Evolutionary conservation across 495 filamentous ascomycete species (phyloP).

Genomic region (Glonium stellatum): DNA sequence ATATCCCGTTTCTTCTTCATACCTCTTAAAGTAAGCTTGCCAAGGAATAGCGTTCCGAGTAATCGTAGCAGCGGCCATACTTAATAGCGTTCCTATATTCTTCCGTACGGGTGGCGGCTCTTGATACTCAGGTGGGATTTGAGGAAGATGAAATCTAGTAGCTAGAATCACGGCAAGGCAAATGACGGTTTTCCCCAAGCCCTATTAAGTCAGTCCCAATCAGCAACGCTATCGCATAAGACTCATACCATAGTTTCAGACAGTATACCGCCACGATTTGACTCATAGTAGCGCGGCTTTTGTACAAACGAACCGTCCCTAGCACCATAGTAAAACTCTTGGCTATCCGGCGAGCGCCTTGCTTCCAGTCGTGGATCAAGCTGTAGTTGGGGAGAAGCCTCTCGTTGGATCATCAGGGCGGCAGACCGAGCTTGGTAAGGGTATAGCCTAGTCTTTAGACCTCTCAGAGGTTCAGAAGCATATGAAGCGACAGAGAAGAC

Average conservation of each 20-base stretch:
- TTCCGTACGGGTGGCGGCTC: slow-evolving; percentile 30
- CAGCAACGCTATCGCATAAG: not conserved
- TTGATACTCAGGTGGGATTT: slow-evolving; percentile 56
- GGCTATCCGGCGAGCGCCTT: slow-evolving; percentile 51
- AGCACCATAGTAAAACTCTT: slow-evolving; percentile 65
- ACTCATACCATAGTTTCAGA: slow-evolving; percentile 61
- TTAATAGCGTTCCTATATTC: slow-evolving; percentile 45
- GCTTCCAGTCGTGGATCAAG: slow-evolving; percentile 67
- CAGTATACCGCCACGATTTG: slow-evolving; percentile 68
- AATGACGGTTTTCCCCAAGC: slow-evolving; percentile 82
- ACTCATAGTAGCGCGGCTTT: slow-evolving; percentile 64
- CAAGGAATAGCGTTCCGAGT: slow-evolving; percentile 62
- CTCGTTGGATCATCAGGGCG: slow-evolving; percentile 79
- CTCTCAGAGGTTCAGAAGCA: slow-evolving; percentile 24
- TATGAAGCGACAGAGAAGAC: slow-evolving; percentile 38
- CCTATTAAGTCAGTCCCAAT: slow-evolving; percentile 21
- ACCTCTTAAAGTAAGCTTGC: slow-evolving; percentile 50
- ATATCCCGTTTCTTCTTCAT: slow-evolving; percentile 32
- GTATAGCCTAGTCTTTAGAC: slow-evolving; percentile 64
- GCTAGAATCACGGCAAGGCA: slow-evolving; percentile 77
- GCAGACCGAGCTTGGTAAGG: slow-evolving; percentile 76
- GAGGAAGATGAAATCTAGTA: slow-evolving; percentile 62
- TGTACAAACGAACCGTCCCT: slow-evolving; percentile 53
- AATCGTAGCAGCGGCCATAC: slow-evolving; percentile 67
- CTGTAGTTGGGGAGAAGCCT: slow-evolving; percentile 55